These are phyloP conservation scores for Mycena alexandri DNA, from an alignment of 768 basidiomycete genomes.

Conservation along the genomic window DNA sequence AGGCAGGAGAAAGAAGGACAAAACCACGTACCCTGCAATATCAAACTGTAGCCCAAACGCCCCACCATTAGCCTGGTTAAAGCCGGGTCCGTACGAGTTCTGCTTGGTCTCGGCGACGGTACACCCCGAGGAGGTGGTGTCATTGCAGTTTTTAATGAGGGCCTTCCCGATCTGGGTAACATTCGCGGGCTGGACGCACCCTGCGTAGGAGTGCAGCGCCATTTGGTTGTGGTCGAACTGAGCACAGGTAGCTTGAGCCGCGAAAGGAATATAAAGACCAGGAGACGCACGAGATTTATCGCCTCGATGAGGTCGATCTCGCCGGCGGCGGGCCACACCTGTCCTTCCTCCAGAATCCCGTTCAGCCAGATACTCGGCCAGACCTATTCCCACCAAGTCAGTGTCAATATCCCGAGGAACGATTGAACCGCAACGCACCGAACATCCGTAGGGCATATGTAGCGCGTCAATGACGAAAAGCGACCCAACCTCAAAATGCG, in stretches of 20 bases:
- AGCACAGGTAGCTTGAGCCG: neutral
- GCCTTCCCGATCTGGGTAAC: constrained; percentile 43
- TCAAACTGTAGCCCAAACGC: constrained; percentile 83
- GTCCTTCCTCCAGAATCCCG: constrained; percentile 51
- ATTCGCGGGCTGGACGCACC: constrained; percentile 28
- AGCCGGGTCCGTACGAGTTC: constrained; percentile 74
- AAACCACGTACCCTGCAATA: constrained; percentile 16
- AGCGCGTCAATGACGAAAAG: constrained; percentile 59
- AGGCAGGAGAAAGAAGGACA: neutral
- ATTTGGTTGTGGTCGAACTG: constrained; percentile 35
- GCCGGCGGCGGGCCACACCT: constrained; percentile 59
- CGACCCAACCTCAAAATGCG: constrained; percentile 57
- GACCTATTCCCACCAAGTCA: constrained; percentile 43
- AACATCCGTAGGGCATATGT: constrained; percentile 66
- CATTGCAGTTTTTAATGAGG: constrained; percentile 60
- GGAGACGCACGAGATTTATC: constrained; percentile 32
- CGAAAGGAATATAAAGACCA: neutral
- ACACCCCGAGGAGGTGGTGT: constrained; percentile 70
- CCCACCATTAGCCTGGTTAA: constrained; percentile 77
- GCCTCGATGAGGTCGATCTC: constrained; percentile 56
- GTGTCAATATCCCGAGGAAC: neutral
- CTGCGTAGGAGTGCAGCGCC: constrained; percentile 29
- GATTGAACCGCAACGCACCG: constrained; percentile 48
- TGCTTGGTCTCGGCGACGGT: constrained; percentile 69
- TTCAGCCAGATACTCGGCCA: constrained; percentile 63